Conservation (phyloP, 202 grass and related monocot species). For the Bolboschoenoplectus hybrid region DNA sequence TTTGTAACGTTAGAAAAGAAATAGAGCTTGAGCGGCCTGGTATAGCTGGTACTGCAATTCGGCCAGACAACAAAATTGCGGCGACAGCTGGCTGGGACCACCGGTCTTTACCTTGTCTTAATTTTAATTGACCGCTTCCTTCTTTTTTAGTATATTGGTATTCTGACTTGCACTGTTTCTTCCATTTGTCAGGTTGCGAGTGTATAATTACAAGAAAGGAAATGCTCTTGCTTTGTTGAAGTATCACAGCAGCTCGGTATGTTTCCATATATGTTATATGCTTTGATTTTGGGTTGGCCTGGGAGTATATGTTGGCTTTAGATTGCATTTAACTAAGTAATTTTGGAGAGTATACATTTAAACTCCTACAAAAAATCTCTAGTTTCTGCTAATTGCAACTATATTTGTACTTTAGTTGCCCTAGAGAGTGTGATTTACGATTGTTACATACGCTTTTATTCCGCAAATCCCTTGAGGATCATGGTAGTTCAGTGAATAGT, state of each 20-base stretch:
- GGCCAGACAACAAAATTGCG: slow-evolving; percentile 78
- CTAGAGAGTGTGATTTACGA: neutral
- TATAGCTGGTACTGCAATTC: slow-evolving; percentile 59
- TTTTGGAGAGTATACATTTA: neutral
- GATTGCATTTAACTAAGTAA: neutral
- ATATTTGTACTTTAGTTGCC: neutral
- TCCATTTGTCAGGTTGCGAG: slow-evolving; percentile 63
- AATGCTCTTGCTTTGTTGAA: slow-evolving; percentile 75
- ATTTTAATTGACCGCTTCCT: slow-evolving; percentile 3
- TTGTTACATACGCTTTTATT: neutral
- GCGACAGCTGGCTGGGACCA: slow-evolving; percentile 92
- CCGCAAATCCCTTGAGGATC: neutral
- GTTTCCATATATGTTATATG: slow-evolving; percentile 22
- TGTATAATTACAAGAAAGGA: slow-evolving; percentile 83
- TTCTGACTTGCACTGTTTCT: slow-evolving; percentile 23
- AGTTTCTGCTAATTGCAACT: neutral
- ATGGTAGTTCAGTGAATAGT: neutral
- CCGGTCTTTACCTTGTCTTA: slow-evolving; percentile 51
- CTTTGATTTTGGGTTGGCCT: slow-evolving; percentile 19
- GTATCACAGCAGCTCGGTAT: slow-evolving; percentile 76
- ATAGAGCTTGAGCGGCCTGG: slow-evolving; percentile 68
- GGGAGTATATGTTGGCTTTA: neutral
- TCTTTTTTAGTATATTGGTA: neutral
- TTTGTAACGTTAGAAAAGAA: slow-evolving; percentile 71
- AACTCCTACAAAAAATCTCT: slow-evolving; percentile 20